Evolutionary conservation across 495 filamentous ascomycete species (phyloP), one percentile per base, ranked within the genome.

Genomic region (Neurospora hispaniola): DNA sequence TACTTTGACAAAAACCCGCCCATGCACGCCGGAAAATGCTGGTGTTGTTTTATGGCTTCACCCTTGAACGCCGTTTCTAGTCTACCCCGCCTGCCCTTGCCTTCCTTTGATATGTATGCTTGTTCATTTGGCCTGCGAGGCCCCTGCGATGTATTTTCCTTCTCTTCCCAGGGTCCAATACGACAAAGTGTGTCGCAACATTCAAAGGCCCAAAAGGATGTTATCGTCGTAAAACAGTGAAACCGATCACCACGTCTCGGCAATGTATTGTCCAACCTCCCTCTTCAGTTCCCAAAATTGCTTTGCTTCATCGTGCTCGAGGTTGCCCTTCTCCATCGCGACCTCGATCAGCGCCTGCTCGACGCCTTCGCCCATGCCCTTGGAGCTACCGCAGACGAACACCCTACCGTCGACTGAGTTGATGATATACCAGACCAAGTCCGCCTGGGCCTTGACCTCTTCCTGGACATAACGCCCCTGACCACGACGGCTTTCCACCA

Each of bases 301-400:
- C 80, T 86, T 84, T 0, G 93, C 93, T 79, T 93, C 92, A 40
- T 92, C 88, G 41, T 84, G 79, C 75, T 90, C 89, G 31, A 96
- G 80, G 74, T 92, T 92, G 6, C 92, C 93, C 85, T 92, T 94
- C 54, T 86, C 84, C 88, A 93, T 92, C 38, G 91, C 90, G 5
- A 94, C 91, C 75, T 95, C 92, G 27, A 94, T 83, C 18, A 96
- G 84, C 3, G 93, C 91, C 71, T 87, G 85, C 81, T 98, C 93
- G 0, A 99, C 96, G 18, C 96, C 96, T 79, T 98, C 96, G 48
- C 96, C 96, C 96, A 99, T 99, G 7, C 96, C 96, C 84, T 93
- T 92, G 73, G 89, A 92, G 78, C 91, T 94, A 23, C 96, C 96
- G 77, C 96, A 98, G 40, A 99, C 96, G 79, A 98, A 99, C 18